Evolutionary conservation across 129 eudicot species (phyloP), one percentile per base, ranked within the genome.

Genomic region (Flaveria linearis): DNA sequence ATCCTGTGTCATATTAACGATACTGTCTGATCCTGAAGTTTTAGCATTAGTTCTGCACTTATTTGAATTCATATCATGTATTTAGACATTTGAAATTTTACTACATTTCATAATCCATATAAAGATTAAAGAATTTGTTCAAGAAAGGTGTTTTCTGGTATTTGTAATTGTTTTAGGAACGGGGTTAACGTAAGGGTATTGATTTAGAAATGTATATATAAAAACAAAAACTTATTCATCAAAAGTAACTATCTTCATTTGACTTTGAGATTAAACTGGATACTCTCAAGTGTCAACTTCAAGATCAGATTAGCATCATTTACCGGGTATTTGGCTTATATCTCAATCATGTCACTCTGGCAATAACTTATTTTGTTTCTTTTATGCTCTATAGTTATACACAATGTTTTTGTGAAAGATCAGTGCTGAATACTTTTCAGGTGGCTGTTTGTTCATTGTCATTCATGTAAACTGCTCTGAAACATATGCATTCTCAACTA

Each of bases 371-470:
- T 13, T 11, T 47, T 46, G 20, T 6, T 30, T 63, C 22, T 25
- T 62, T 75, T 58, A 75, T 28, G 50, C 63, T 2, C 4, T 26
- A 9, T 49, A 6, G 33, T 11, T 50, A 3, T 41, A 50, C 49
- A 17, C 30, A 33, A 76, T 33, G 14, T 47, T 17, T 75, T 51
- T 7, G 33, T 75, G 13, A 7, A 30, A 23, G 71, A 26, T 62
- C 17, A 43, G 13, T 36, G 39, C 56, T 41, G 55, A 8, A 74
- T 58, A 5, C 42, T 74, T 33, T 60, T 74, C 46, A 26, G 46
- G 46, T 62, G 71, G 70, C 45, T 1, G 58, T 22, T 74, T 74
- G 78, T 74, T 74, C 58, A 9, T 43, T 25, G 26, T 22, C 56
- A 60, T 74, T 58, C 55, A 43, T 43, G 68, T 60, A n/a, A 46